These are phyloP conservation scores for Leptomonas pyrrhocoris DNA, from an alignment of 208 protist species.

Conservation along the genomic window DNA sequence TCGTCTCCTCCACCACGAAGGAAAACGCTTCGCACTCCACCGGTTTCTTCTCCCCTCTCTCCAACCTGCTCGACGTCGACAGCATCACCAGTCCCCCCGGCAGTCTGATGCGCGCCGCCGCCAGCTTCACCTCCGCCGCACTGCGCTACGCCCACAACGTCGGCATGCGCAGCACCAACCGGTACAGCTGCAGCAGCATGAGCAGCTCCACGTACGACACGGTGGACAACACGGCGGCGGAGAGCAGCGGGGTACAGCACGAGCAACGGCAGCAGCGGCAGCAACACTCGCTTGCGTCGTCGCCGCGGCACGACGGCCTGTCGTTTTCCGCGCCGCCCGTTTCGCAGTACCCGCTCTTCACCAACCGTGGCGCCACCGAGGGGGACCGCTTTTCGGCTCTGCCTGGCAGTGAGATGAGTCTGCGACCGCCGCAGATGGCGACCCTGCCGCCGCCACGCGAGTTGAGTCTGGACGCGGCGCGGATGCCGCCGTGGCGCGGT, in stretches of 20 bases:
- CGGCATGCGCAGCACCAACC: background rate
- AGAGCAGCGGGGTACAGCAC: background rate
- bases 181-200: constrained; percentile 5
- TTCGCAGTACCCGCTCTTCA: background rate
- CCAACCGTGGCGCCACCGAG: background rate
- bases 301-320: background rate
- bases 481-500: no score
- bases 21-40: background rate
- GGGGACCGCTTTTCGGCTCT: background rate
- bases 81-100: background rate
- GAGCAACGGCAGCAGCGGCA: constrained; percentile 1
- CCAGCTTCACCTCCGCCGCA: background rate
- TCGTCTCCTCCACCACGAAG: background rate
- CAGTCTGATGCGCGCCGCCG: background rate
- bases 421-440: background rate
- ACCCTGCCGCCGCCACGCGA: constrained; percentile 12
- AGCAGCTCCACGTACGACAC: constrained; percentile 16
- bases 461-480: background rate
- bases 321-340: background rate
- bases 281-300: background rate
- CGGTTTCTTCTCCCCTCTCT: constrained; percentile 1
- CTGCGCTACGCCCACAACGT: background rate
- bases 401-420: background rate
- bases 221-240: constrained; percentile 4
- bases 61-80: background rate